Evolutionary conservation across 495 filamentous ascomycete species (phyloP).

Genomic region (Choiromyces venosus): DNA sequence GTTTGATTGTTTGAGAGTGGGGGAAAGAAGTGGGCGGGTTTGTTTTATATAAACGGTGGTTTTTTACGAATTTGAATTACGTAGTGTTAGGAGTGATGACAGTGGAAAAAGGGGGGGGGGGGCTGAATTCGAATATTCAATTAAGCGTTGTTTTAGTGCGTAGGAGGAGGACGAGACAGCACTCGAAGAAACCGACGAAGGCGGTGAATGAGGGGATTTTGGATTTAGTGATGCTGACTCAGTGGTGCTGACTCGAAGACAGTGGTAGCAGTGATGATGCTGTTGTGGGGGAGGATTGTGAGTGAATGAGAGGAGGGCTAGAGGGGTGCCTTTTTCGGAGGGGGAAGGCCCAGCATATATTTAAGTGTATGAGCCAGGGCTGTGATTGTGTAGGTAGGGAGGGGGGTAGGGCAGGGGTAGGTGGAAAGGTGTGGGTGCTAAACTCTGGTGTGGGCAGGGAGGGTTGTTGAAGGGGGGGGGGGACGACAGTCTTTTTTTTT

Average conservation of each 20-base stretch:
- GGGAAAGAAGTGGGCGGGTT: constrained; percentile 16
- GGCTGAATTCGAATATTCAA: not conserved
- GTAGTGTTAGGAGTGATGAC: constrained; percentile 21
- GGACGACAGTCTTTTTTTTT: not conserved
- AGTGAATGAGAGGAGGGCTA: constrained; percentile 25
- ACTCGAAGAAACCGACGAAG: not conserved
- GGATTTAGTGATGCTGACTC: not conserved
- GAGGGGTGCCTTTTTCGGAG: constrained; percentile 20
- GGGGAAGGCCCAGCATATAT: constrained; percentile 29
- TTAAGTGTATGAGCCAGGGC: constrained; percentile 21
- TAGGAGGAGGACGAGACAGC: not conserved
- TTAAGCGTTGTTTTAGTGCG: not conserved
- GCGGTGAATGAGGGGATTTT: not conserved
- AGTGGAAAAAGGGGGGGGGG: constrained; percentile 22
- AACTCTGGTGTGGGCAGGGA: constrained; percentile 10
- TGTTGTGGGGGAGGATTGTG: not conserved
- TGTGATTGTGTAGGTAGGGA: constrained; percentile 6
- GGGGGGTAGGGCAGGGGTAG: constrained; percentile 14
- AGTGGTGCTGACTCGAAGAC: not conserved
- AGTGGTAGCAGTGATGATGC: constrained; percentile 4
- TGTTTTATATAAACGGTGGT: not conserved
- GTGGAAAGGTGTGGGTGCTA: constrained; percentile 16
- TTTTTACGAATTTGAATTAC: constrained; percentile 12
- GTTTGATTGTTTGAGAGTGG: constrained; percentile 30
- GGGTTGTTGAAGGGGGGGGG: constrained; percentile 24